Base-by-base conservation (phyloP, 495 filamentous ascomycete genomes). In the Hypoxylon subgilvum region DNA sequence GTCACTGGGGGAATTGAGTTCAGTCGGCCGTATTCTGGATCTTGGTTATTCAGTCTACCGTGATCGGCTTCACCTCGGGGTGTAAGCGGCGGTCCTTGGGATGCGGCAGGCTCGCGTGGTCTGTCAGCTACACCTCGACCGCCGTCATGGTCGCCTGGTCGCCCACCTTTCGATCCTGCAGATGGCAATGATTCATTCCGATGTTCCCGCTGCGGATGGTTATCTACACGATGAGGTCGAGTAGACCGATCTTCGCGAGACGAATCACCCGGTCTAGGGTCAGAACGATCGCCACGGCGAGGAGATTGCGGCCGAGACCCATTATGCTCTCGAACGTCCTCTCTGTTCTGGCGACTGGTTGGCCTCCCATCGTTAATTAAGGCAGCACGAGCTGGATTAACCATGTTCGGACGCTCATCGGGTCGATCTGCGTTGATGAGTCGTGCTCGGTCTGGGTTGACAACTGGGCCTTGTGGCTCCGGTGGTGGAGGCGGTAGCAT, bases 11-110 rank as follows among this genome's bases (percentile, higher is more conserved):
- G 72, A 38, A 81, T 78, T 6, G 79, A 70, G 53, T 80, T 85
- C 32, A 86, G 68, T 14, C 84, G 78, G 22, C 84, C 84, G 60
- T 84, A 85, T 51, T 84, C 84, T 3, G 79, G 80, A 68, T 90
- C 87, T 40, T 76, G 76, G 55, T 76, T 74, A 56, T 73, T 80
- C n/a, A 82, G 72, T 45, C 81, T 79, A 46, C 80, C 82, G 65
- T 84, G 83, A 49, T 76, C 82, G 54, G 76, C 69, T 58, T 85
- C 86, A 27, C 47, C 58, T 43, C 65, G 58, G 25, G 64, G 56
- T 43, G 57, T 48, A 55, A 49, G 63, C 40, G 72, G 53, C 28
- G 60, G 69, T 12, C 68, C 65, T 25, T 51, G 64, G 36, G 74
- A 69, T 5, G 69, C 48, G 8, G 69, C 67, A 52, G 53, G 69